Percentiles rank a stretch among this genome's conserved stretches.
These are phyloP conservation scores for Lactarius sanguifluus DNA, from an alignment of 768 basidiomycete species.

Conservation along the genomic window DNA sequence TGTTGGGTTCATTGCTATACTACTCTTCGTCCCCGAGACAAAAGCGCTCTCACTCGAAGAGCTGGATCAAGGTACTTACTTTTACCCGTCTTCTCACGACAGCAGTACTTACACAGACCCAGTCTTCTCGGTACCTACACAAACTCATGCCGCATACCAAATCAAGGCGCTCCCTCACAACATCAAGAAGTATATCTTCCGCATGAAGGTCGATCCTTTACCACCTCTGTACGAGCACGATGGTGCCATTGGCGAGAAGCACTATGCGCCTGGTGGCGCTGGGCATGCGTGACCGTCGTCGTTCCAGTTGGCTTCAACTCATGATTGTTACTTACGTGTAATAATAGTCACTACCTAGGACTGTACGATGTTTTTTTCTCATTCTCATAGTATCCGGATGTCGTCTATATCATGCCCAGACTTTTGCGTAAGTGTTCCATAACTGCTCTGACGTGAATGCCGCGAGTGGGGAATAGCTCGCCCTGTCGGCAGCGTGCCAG, in stretches of 20 bases:
- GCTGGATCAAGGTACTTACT: slow-evolving; percentile 46
- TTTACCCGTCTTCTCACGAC: background rate
- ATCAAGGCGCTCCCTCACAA: slow-evolving; percentile 51
- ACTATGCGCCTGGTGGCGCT: slow-evolving; percentile 36
- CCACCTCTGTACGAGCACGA: slow-evolving; percentile 52
- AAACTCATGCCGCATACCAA: slow-evolving; percentile 57
- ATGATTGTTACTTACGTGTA: background rate
- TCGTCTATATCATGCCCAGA: no score
- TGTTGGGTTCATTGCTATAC: slow-evolving; percentile 56
- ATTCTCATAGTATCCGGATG: no score
- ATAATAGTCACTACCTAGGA: background rate
- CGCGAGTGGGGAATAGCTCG: background rate
- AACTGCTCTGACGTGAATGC: background rate
- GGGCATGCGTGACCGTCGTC: slow-evolving; percentile 18
- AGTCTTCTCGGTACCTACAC: slow-evolving; percentile 59
- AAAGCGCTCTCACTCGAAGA: slow-evolving; percentile 69
- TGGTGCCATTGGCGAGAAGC: slow-evolving; percentile 37
- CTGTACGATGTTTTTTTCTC: background rate
- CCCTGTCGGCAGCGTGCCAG: background rate
- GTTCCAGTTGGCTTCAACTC: no score
- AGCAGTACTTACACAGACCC: background rate
- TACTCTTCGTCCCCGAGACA: slow-evolving; percentile 69
- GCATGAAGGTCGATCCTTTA: slow-evolving; percentile 44
- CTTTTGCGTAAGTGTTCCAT: no score
- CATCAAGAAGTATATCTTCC: slow-evolving; percentile 53